phyloP scores from a whole-genome alignment of 768 basidiomycete genomes.

The Omphalotus guepiniiformis region DNA sequence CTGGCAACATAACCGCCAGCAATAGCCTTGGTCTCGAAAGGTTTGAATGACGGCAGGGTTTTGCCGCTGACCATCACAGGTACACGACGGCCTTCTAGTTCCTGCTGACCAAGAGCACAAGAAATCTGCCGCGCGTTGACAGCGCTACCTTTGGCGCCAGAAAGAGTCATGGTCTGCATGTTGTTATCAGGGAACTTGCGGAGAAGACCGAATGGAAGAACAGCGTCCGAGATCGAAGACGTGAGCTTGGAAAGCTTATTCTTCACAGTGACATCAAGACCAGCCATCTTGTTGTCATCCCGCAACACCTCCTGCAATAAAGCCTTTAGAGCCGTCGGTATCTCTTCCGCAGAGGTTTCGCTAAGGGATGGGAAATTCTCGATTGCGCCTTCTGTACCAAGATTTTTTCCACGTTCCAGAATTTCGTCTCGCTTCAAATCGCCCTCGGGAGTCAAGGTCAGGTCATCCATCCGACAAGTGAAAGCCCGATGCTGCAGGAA shows the following conservation, averaged over 20 bases:
- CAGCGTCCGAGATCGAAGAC: constrained; percentile 82
- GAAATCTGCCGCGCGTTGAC: constrained; percentile 98
- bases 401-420: constrained; percentile 58
- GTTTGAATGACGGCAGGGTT: constrained; percentile 93
- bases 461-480: constrained; percentile 98
- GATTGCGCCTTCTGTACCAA: constrained; percentile 85
- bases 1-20: constrained; percentile 98
- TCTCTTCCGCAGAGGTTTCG: constrained; percentile 45
- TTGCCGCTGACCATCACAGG: constrained; percentile 99
- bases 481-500: constrained; percentile 96
- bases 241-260: constrained; percentile 82
- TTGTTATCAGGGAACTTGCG: constrained; percentile 97
- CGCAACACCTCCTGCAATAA: constrained; percentile 90
- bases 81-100: constrained; percentile 96
- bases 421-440: constrained; percentile 67
- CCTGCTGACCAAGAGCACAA: constrained; percentile 96
- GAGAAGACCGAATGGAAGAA: constrained; percentile 81
- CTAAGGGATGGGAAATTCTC: constrained; percentile 83
- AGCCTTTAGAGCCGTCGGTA: constrained; percentile 50
- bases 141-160: constrained; percentile 96
- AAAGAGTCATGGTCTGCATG: constrained; percentile 99
- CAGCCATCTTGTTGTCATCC: constrained; percentile 97
- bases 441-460: constrained; percentile 81
- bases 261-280: constrained; percentile 90
- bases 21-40: constrained; percentile 97